Conservation (phyloP, 768 basidiomycete species). For the Tylopilus sp. region DNA sequence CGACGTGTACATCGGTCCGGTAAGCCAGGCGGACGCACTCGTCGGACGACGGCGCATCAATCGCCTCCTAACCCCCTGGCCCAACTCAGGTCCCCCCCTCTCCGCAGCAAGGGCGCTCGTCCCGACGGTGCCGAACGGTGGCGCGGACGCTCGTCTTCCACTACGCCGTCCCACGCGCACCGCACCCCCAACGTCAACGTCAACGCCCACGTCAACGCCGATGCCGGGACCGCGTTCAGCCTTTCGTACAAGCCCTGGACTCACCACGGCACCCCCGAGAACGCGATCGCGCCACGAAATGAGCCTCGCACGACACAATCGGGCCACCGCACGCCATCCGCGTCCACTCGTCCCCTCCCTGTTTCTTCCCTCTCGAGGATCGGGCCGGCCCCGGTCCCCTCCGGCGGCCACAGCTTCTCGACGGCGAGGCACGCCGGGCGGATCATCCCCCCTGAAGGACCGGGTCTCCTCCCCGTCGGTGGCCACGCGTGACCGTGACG, state of each 20-base stretch:
- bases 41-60: not conserved
- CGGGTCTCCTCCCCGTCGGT: no score
- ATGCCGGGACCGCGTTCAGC: no score
- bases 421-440: slow-evolving; percentile 10
- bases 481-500: not conserved
- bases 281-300: slow-evolving; percentile 11
- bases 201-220: no score
- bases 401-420: no score
- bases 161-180: no score
- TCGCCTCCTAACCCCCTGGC: not conserved
- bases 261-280: not conserved
- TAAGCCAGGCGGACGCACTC: not conserved
- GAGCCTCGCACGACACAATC: not conserved
- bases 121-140: slow-evolving; percentile 16
- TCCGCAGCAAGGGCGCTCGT: no score
- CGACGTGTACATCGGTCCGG: slow-evolving; percentile 1
- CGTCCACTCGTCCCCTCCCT: no score
- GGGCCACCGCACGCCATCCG: slow-evolving; percentile 4
- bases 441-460: slow-evolving; percentile 17
- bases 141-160: not conserved
- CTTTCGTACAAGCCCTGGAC: no score
- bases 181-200: no score
- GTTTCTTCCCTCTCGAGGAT: no score
- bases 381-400: not conserved
- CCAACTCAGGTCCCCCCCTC: no score